These are phyloP conservation scores for Aureobasidium subglaciale DNA, from an alignment of 2,329 filamentous ascomycete species.

Conservation along the genomic window DNA sequence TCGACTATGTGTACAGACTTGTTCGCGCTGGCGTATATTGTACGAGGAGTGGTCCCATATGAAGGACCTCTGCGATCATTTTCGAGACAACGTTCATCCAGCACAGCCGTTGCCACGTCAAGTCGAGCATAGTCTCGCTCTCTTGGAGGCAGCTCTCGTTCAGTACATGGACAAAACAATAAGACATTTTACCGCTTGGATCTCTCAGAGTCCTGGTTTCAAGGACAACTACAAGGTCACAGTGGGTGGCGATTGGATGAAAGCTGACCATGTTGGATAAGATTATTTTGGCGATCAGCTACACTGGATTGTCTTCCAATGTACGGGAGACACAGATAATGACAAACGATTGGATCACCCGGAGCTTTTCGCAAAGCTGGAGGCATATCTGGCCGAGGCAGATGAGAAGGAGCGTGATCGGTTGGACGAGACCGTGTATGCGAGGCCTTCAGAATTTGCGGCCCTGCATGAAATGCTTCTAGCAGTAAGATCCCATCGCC, in stretches of 20 bases:
- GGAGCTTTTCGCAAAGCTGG: not conserved
- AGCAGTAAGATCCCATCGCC: not conserved
- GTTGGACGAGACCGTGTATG: not conserved
- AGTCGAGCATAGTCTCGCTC: not conserved
- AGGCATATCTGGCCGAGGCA: not conserved
- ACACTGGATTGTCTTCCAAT: not conserved
- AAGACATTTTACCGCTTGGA: not conserved
- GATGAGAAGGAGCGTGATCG: not conserved
- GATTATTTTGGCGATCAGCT: not conserved
- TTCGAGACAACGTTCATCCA: not conserved
- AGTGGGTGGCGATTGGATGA: too few species aligned
- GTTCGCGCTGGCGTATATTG: not conserved
- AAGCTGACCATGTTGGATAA: not conserved
- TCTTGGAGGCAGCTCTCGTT: not conserved
- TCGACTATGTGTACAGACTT: not conserved
- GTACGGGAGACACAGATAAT: too few species aligned
- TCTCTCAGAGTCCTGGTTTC: not conserved
- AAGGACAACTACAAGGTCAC: not conserved
- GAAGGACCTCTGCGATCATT: not conserved
- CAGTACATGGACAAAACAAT: not conserved
- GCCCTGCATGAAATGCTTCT: conserved; percentile 5
- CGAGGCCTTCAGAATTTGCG: conserved; percentile 1
- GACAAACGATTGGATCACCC: not conserved
- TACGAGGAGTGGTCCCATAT: not conserved
- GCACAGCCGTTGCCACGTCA: not conserved